Percentiles rank a stretch among this genome's conserved stretches.
Evolutionary conservation across 2,329 filamentous ascomycete genomes (phyloP).

Genomic region (Fusarium papillatum): DNA sequence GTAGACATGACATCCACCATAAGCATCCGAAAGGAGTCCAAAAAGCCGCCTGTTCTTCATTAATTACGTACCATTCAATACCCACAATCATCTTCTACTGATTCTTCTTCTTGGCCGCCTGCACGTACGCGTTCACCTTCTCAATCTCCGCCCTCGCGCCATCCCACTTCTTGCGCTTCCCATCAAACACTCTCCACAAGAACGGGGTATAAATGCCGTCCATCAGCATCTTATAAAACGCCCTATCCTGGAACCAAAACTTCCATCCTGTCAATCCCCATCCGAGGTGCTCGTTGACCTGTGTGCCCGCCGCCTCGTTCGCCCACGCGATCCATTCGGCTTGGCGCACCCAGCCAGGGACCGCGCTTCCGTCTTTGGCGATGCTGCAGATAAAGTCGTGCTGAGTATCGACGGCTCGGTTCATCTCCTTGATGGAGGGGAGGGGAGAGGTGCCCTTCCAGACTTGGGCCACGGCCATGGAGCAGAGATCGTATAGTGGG

Average conservation of each 20-base stretch:
- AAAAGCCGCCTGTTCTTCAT: neutral
- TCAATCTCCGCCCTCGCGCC: constrained; percentile 54
- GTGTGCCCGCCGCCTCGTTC: constrained; percentile 57
- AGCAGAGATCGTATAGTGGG: constrained; percentile 56
- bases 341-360: constrained; percentile 46
- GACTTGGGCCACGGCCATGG: constrained; percentile 58
- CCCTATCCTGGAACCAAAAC: constrained; percentile 56
- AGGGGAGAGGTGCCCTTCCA: constrained; percentile 55
- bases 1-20: neutral
- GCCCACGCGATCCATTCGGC: constrained; percentile 55
- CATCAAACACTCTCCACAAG: constrained; percentile 56
- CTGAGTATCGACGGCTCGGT: constrained; percentile 48
- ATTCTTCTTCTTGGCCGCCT: constrained; percentile 34
- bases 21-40: neutral
- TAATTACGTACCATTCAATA: neutral
- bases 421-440: constrained; percentile 53
- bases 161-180: constrained; percentile 55
- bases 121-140: constrained; percentile 42
- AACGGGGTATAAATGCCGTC: constrained; percentile 57
- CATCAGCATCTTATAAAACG: constrained; percentile 53
- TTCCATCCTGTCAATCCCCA: constrained; percentile 56
- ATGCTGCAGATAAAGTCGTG: constrained; percentile 49
- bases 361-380: constrained; percentile 43
- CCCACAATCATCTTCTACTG: neutral
- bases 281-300: constrained; percentile 54